phyloP scores from a whole-genome alignment of 169 alveolate genomes.

The Eimeria zaria region DNA sequence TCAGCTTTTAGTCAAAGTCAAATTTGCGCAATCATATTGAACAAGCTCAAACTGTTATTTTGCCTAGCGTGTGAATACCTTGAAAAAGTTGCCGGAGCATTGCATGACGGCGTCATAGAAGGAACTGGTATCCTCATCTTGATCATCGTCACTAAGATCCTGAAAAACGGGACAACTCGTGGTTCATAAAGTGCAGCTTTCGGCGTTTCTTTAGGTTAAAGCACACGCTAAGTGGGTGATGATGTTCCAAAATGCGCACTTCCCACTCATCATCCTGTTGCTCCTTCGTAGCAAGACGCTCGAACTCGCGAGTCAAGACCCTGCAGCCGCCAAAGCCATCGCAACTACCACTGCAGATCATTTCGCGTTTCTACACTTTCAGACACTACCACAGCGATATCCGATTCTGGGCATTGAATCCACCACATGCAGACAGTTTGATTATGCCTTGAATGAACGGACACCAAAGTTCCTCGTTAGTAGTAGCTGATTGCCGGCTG shows the following conservation, averaged over 20 bases:
- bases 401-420: not conserved
- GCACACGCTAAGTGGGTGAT: not conserved
- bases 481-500: not conserved
- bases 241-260: not conserved
- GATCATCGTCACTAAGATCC: conserved; percentile 76
- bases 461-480: not conserved
- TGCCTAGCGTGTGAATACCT: conserved; percentile 10
- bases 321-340: conserved; percentile 46
- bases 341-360: not conserved
- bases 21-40: not conserved
- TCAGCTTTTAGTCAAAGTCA: not conserved
- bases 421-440: not conserved
- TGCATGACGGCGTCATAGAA: conserved; percentile 84
- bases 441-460: not conserved
- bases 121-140: conserved; percentile 44
- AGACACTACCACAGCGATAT: not conserved
- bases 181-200: not conserved
- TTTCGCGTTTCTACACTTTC: not conserved
- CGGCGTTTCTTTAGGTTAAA: not conserved
- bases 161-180: conserved; percentile 4
- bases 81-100: conserved; percentile 72
- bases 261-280: conserved; percentile 80
- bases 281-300: conserved; percentile 67
- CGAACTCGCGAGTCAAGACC: conserved; percentile 61
- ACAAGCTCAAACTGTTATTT: not conserved